Evolutionary conservation across 345 rosid genomes (phyloP), one percentile per base, ranked within the genome.

Genomic region (Gossypioides kirkii): DNA sequence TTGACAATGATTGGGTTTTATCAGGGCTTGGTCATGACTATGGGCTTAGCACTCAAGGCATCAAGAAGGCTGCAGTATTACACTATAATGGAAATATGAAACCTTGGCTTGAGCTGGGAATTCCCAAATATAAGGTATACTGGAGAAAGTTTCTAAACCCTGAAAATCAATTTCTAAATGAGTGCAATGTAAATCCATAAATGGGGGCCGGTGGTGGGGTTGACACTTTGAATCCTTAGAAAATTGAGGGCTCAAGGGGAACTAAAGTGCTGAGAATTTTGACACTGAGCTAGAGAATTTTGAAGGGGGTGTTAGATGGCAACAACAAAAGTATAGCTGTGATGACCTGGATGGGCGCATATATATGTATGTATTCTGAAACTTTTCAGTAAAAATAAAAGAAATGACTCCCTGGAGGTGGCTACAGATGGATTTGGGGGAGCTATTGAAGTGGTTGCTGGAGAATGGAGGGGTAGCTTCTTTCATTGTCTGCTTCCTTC

Each of bases 61-160:
- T 89, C 69, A 86, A 81, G 74, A 79, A 81, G 55, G 97, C 93
- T 46, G 88, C 89, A 13, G 87, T 89, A 13, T 77, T 94, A 84
- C 98, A 94, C 81, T 94, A 87, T 32, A 94, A 94, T 74, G 98
- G 98, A 70, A 90, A 90, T 87, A 87, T 92, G 97, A 94, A 94
- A 79, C 97, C 97, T 53, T 94, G 98, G 98, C 93, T 92, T 72
- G 99, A 95, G 80, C 83, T 95, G 64, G 99, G 98, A 69, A 87
- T 95, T 76, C 89, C 88, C 45, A 84, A 84, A 75, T 95, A 90
- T 79, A 89, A 86, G 67, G 70, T 9, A 55, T 82, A 80, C 66
- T 92, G 99, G 99, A 84, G 81, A 73, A 95, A 84, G 80, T 81
- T 86, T 79, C 81, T 95, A 63, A 92, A 86, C 54, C 83, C 77